Evolutionary conservation across 2,329 filamentous ascomycete species (phyloP).

Genomic region (Alternaria triticimaculans): DNA sequence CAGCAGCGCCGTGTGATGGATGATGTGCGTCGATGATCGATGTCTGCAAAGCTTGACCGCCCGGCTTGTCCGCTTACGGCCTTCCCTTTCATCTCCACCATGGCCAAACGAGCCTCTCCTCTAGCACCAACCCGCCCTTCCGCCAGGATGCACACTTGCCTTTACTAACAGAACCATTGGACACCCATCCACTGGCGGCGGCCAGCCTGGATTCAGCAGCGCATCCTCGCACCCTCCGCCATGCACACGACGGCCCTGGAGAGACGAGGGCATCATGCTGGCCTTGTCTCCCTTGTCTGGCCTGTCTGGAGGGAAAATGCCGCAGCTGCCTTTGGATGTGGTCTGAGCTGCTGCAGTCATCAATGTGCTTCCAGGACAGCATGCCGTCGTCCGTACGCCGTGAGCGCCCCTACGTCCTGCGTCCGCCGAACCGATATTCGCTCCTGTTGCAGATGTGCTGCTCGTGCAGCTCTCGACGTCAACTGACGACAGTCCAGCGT

Average conservation of each 20-base stretch:
- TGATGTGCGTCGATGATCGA: conserved; percentile 18
- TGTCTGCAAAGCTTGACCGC: conserved; percentile 12
- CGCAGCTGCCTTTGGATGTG: conserved; percentile 13
- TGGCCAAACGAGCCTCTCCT: background rate
- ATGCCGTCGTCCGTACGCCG: conserved; percentile 7
- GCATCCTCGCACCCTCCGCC: background rate
- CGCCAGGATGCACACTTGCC: background rate
- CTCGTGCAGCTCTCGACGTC: background rate
- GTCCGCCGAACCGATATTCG: conserved; percentile 10
- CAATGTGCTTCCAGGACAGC: conserved; percentile 4
- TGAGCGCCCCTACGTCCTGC: conserved; percentile 1
- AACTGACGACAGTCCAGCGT: conserved; percentile 6
- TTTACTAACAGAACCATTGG: background rate
- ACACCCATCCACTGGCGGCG: background rate
- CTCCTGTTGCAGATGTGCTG: background rate
- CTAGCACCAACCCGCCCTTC: background rate
- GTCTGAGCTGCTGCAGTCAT: conserved; percentile 17
- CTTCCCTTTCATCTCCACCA: background rate
- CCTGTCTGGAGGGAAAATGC: conserved; percentile 20
- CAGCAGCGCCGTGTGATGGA: conserved; percentile 4
- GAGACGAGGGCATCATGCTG: conserved; percentile 9
- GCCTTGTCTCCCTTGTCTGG: background rate
- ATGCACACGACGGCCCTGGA: conserved; percentile 1
- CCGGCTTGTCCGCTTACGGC: background rate
- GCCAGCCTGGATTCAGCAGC: background rate